Base-by-base conservation (phyloP, 495 filamentous ascomycete genomes). In the Podospora comata region DNA sequence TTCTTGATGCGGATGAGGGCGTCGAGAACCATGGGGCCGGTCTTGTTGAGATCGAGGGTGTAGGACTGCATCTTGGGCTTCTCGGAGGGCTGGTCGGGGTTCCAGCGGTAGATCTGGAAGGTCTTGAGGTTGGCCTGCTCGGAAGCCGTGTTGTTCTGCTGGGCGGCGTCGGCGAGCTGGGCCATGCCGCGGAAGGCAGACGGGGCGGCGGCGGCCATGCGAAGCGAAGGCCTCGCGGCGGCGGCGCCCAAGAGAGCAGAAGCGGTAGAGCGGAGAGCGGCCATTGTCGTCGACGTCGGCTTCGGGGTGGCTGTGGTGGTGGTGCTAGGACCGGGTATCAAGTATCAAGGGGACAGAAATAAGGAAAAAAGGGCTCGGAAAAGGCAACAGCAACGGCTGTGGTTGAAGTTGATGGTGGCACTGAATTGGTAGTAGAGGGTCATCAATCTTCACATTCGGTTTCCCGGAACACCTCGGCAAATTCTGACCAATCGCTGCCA, bases 31-130 rank as follows among this genome's bases (percentile, higher is more conserved):
- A 99, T 99, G 71, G 95, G 95, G 7, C 95, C 95, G 60, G 95
- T 99, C 89, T 97, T 96, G 83, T 97, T 97, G 70, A 99, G 82
- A 75, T 99, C 95, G 70, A 99, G 82, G 20, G 91, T 89, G 81
- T 97, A 99, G 69, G 83, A 86, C 85, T 97, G 92, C 94, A 99
- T 97, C 78, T 83, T 86, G 54, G 95, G 94, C 87, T 99, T 99
- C 82, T 90, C 86, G 76, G 86, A 85, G 32, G 95, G 95, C 68
- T 86, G 82, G 77, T 98, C 95, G 55, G 95, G 95, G 77, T 96
- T 96, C 95, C 95, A 99, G 74, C 95, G 90, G 88, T 99, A 99
- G 87, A 99, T 88, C 80, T 97, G 91, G 88, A 99, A 99, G 67
- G 91, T 92, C 87, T 97, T 98, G 79, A 90, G 73, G 53, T 74